Base-by-base conservation (phyloP, 371 early-diverging fungal species). In the Apophysomyces sp. region DNA sequence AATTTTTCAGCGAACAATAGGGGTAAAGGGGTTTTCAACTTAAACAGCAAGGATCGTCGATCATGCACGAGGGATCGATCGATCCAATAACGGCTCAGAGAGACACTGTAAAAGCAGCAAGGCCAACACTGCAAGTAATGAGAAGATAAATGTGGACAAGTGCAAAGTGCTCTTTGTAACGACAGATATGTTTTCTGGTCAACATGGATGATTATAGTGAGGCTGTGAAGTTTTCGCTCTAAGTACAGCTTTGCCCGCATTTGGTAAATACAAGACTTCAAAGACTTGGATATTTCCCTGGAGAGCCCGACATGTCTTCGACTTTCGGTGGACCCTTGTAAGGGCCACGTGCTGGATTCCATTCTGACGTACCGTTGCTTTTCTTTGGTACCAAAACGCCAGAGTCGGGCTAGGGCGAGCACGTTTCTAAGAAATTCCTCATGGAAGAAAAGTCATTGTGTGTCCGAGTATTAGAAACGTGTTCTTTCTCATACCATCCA, bases 261-360 rank as follows among this genome's bases (percentile, higher is more conserved):
- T 5, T 37, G 37, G 37, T 13, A 37, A 37, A 5, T 3, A 99
- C 79, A 99, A 99, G 77, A 94, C 95, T 18, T 99, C 98, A 77
- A 96, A 97, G 13, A 86, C 99, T 62, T 99, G 99, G 80, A 91
- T 99, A 41, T 98, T 97, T 77, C 82, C 97, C n/a, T 65, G 94
- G 93, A 34, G 91, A 93, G 39, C 93, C 98, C 5, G 95, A 88
- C 66, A 37, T 11, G 37, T 37, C 37, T 37, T n/a, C n/a, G 37
- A 37, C 3, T 37, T 13, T 37, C 37, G 37, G 2, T 37, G 37
- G 37, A 37, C 37, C 37, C 37, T 37, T 37, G 37, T 37, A 2
- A n/a, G 11, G 11, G 37, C 37, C 37, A 37, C 37, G 37, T 37
- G 37, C n/a, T 13, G 11, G 2, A n/a, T 37, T 37, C 11, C 37